phyloP scores from a whole-genome alignment of 345 rosid species.

The Excoecaria cochinchinensis region DNA sequence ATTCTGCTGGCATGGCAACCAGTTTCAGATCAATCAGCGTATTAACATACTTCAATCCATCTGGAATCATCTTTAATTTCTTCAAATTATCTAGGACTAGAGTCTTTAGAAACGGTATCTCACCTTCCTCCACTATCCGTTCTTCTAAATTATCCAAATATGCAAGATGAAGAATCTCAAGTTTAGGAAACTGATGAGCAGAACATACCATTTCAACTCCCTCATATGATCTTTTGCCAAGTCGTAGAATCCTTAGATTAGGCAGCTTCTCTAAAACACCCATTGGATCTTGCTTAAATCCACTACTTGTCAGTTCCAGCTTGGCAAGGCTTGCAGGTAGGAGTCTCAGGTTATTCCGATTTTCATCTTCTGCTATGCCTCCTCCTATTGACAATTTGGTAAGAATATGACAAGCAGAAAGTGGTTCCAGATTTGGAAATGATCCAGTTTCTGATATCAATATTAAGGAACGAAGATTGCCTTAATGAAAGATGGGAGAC shows the following conservation, averaged over 20 bases:
- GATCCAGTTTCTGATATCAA: neutral
- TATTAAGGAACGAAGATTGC: neutral
- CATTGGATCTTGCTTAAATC: neutral
- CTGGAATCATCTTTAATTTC: conserved; percentile 2
- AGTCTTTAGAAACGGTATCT: conserved; percentile 10
- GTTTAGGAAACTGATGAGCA: conserved; percentile 6
- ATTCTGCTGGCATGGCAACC: neutral
- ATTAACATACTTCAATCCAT: conserved; percentile 7
- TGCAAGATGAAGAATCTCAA: neutral
- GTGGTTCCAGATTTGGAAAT: neutral
- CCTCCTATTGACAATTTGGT: neutral
- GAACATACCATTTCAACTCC: conserved; percentile 11
- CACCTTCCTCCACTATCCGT: conserved; percentile 8
- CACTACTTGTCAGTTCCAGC: neutral
- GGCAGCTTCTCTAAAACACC: conserved; percentile 3
- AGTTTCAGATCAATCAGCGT: neutral
- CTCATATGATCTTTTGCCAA: neutral
- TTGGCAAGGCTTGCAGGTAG: conserved; percentile 10
- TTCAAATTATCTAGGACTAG: neutral
- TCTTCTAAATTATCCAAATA: neutral
- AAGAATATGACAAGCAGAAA: neutral
- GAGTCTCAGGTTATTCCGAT: neutral
- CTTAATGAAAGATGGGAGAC: neutral
- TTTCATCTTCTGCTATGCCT: neutral
- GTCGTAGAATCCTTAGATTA: neutral